These are phyloP conservation scores for Plasmodium gaboni DNA, from an alignment of 169 alveolate genomes.

Conservation along the genomic window DNA sequence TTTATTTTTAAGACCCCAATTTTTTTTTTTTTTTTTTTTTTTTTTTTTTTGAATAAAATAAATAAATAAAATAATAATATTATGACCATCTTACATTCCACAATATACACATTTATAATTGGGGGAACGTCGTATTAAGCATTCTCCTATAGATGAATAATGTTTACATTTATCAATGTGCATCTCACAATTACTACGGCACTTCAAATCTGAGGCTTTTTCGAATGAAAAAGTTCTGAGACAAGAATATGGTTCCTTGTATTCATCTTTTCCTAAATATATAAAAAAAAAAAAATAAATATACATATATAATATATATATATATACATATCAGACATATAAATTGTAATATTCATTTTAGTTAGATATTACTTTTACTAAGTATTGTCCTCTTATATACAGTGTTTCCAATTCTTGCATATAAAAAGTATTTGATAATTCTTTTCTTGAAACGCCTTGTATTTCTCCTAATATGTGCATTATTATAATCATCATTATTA, in stretches of 20 bases:
- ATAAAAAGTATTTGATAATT: not conserved
- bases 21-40: not conserved
- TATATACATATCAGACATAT: not conserved
- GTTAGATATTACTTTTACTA: slow-evolving; percentile 15
- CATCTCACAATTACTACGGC: slow-evolving; percentile 46
- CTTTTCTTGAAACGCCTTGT: not conserved
- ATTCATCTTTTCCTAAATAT: slow-evolving; percentile 48
- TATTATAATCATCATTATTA: not conserved
- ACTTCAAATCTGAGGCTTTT: not conserved
- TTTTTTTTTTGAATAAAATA: slow-evolving; percentile 9
- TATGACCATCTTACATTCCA: slow-evolving; percentile 32
- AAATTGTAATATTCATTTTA: not conserved
- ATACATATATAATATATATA: not conserved
- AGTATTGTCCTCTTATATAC: slow-evolving; percentile 17
- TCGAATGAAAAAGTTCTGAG: slow-evolving; percentile 51
- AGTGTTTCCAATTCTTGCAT: slow-evolving; percentile 13
- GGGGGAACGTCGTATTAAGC: slow-evolving; percentile 6
- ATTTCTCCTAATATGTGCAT: not conserved
- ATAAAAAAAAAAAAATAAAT: not conserved
- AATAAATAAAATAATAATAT: not conserved
- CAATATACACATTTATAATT: slow-evolving; percentile 64
- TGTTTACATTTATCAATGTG: slow-evolving; percentile 21
- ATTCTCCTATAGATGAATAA: slow-evolving; percentile 27
- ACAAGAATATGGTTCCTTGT: slow-evolving; percentile 53
- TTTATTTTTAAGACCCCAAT: not conserved